Conservation (phyloP, 768 basidiomycete species). For the Boletus pseudo-olivaceus region DNA sequence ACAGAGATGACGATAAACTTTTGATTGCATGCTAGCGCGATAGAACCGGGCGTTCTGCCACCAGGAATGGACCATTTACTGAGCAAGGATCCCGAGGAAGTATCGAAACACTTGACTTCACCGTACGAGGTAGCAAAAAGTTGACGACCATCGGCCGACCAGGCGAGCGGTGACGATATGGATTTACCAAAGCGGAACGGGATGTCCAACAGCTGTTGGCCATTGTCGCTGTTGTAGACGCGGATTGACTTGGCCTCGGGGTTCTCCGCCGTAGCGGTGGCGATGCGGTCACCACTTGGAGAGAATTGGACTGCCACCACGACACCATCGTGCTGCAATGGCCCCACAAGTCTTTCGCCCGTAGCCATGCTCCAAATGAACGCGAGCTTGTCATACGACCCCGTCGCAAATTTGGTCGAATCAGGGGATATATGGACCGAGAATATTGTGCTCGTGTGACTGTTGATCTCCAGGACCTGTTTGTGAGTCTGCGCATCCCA, state of each 20-base stretch:
- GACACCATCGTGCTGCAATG: not conserved
- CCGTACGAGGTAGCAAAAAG: not conserved
- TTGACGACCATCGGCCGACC: not conserved
- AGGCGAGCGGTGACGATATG: not conserved
- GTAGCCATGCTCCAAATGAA: not conserved
- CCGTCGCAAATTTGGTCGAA: not conserved
- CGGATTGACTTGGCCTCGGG: not conserved
- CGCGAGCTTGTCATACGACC: not conserved
- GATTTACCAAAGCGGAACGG: not conserved
- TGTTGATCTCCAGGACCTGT: not conserved
- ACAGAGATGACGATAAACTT: not conserved
- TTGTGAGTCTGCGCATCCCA: not conserved
- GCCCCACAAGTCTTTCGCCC: not conserved
- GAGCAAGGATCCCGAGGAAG: not conserved
- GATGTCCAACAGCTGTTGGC: not conserved
- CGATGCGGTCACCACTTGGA: not conserved
- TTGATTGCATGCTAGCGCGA: not conserved
- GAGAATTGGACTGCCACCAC: not conserved
- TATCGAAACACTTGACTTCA: not conserved
- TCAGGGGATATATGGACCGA: not conserved
- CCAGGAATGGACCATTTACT: not conserved
- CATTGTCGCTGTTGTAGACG: not conserved
- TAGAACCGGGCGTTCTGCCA: accelerated
- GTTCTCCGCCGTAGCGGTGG: not conserved
- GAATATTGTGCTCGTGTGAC: not conserved